Percentiles rank a stretch among this genome's conserved stretches.
These are phyloP conservation scores for Lentinus brumalis DNA, from an alignment of 768 basidiomycete genomes.

Conservation along the genomic window DNA sequence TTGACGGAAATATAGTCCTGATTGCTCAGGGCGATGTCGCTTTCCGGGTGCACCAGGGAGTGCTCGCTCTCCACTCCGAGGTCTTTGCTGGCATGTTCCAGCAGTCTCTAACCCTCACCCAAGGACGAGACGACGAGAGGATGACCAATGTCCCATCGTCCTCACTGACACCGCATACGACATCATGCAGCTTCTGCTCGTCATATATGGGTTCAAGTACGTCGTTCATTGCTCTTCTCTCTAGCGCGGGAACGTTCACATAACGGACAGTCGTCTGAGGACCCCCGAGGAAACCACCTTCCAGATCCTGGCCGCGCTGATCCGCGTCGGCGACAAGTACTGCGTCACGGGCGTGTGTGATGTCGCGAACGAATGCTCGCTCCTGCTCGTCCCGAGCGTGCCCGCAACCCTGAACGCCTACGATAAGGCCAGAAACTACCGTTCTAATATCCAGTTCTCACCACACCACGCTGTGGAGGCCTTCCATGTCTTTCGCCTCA, in stretches of 20 bases:
- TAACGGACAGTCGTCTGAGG: too few species aligned
- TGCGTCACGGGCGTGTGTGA: not conserved
- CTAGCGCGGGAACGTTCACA: too few species aligned
- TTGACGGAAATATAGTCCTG: slow-evolving; percentile 13
- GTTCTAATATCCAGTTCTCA: too few species aligned
- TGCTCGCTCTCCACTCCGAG: slow-evolving; percentile 10
- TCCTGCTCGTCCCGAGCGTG: too few species aligned
- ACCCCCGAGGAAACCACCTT: not conserved
- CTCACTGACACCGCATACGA: not conserved
- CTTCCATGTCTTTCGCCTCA: too few species aligned
- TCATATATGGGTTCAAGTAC: not conserved
- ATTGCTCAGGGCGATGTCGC: not conserved
- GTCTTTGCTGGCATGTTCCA: slow-evolving; percentile 10
- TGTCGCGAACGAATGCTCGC: too few species aligned
- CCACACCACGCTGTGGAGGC: too few species aligned
- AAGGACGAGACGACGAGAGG: not conserved
- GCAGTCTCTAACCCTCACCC: not conserved
- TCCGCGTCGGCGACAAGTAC: slow-evolving; percentile 14
- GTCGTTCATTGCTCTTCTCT: not conserved
- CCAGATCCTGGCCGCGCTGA: slow-evolving; percentile 1
- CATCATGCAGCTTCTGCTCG: not conserved
- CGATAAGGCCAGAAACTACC: too few species aligned
- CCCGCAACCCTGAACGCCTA: too few species aligned
- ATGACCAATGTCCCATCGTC: not conserved
- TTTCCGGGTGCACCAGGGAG: slow-evolving; percentile 8